Evolutionary conservation across 495 filamentous ascomycete genomes (phyloP).

Genomic region (Trichoderma gamsii): DNA sequence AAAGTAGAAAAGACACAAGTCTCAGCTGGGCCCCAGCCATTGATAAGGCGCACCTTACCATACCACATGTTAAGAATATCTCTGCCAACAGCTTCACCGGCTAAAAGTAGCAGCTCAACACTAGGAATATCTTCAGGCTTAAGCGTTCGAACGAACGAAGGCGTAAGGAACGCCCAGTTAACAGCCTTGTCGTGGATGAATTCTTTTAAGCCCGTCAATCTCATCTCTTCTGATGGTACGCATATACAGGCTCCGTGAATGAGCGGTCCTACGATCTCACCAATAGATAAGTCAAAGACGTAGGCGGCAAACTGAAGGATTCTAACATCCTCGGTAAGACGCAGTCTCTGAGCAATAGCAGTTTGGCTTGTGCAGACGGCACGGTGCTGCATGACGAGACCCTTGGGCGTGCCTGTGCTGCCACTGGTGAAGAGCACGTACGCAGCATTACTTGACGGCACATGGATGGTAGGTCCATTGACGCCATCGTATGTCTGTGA

Average conservation of each 20-base stretch:
- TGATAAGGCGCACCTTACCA: constrained; percentile 29
- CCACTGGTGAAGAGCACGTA: constrained; percentile 12
- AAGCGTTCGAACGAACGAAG: constrained; percentile 36
- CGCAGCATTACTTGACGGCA: constrained; percentile 4
- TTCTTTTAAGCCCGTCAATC: constrained; percentile 26
- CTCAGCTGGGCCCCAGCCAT: constrained; percentile 50
- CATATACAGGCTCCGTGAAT: constrained; percentile 1
- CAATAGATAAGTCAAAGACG: constrained; percentile 12
- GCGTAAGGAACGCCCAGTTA: constrained; percentile 34
- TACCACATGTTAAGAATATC: constrained; percentile 15
- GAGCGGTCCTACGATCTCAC: not conserved
- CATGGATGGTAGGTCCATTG: not conserved
- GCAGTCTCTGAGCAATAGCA: constrained; percentile 23
- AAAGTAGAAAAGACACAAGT: constrained; percentile 19
- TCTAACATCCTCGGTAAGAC: constrained; percentile 26
- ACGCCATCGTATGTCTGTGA: not conserved
- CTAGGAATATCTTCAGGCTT: constrained; percentile 33
- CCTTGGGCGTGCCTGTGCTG: constrained; percentile 13
- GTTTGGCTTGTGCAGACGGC: constrained; percentile 10
- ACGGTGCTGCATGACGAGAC: constrained; percentile 9
- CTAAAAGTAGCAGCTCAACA: constrained; percentile 33
- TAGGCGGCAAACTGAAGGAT: constrained; percentile 14
- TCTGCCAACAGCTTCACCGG: constrained; percentile 27
- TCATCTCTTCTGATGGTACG: constrained; percentile 24
- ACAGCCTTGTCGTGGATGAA: constrained; percentile 24